phyloP scores from a whole-genome alignment of 2,329 filamentous ascomycete genomes.

The Cyphellophora attinorum region DNA sequence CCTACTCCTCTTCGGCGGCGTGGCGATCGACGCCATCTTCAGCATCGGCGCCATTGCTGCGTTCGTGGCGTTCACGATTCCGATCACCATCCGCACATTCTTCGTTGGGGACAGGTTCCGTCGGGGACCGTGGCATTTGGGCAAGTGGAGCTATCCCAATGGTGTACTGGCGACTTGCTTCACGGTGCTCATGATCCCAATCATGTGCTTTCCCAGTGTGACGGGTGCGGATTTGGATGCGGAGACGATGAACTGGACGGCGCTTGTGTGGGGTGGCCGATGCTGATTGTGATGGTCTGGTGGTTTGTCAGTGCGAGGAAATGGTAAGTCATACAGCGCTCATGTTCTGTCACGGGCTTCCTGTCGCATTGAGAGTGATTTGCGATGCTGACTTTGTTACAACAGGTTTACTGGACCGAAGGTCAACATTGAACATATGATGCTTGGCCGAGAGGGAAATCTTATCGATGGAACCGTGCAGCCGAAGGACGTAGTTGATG shows the following conservation, averaged over 20 bases:
- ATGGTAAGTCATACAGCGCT: constrained; percentile 41
- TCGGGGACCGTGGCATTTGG: constrained; percentile 60
- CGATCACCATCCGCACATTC: constrained; percentile 34
- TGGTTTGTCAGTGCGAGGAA: constrained; percentile 23
- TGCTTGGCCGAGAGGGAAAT: constrained; percentile 31
- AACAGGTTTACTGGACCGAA: constrained; percentile 23
- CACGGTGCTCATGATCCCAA: constrained; percentile 57
- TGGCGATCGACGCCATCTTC: constrained; percentile 60
- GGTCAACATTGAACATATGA: constrained; percentile 26
- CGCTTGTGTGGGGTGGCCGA: constrained; percentile 24
- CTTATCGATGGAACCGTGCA: constrained; percentile 25
- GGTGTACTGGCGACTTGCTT: constrained; percentile 50
- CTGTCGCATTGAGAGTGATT: no score
- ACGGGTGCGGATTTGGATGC: constrained; percentile 52
- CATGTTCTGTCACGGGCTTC: no score
- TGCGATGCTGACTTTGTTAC: no score
- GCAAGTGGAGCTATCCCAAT: constrained; percentile 47
- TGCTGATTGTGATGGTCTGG: constrained; percentile 22
- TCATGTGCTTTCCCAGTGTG: constrained; percentile 54
- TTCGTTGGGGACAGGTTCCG: constrained; percentile 54
- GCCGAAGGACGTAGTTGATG: not conserved
- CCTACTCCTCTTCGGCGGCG: constrained; percentile 54
- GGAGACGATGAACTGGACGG: constrained; percentile 37
- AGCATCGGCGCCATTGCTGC: constrained; percentile 60
- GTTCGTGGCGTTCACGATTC: constrained; percentile 44